Evolutionary conservation across 768 basidiomycete genomes (phyloP), one percentile per base, ranked within the genome.

Genomic region (Mycena belliarum): DNA sequence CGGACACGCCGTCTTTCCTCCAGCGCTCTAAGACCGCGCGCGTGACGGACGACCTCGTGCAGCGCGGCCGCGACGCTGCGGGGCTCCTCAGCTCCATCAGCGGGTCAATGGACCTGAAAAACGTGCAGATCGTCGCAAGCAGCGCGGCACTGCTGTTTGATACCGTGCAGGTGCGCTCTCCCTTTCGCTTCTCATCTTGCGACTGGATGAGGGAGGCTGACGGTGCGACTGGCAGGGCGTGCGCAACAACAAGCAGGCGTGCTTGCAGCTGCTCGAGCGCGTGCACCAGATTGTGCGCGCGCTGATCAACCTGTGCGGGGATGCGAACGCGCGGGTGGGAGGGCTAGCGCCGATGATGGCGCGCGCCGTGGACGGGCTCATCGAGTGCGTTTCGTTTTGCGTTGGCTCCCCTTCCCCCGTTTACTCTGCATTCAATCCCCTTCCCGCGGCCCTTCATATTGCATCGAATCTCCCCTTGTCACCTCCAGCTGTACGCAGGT

Each of bases 251-350:
- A 41, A 32, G 3, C 33, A 41, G 18, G 53, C 52, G 18, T 56
- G 54, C 47, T n/a, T 35, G 14, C 50, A 52, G 51, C 37, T 63
- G 16, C 54, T 63, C 26, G 62, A 63, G 55, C 62, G 57, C 23
- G 58, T 63, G 45, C 49, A 63, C 54, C 57, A 63, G 51, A 59
- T 63, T n/a, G 55, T 63, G n/a, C 55, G 46, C 18, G 46, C 62
- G 15, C 32, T 63, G 7, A 59, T 63, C 51, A 63, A 63, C 32
- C 47, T 63, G 11, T 43, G 24, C 26, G 62, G 57, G 6, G 62
- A 59, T 6, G 57, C 38, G n/a, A n/a, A n/a, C n/a, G n/a, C n/a
- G n/a, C n/a, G n/a, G n/a, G 21, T 14, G 20, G 29, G 29, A 29
- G 18, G 29, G 14, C 35, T 28, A 42, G n/a, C 18, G 29, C 21